Evolutionary conservation across 2,329 filamentous ascomycete species (phyloP), one percentile per base, ranked within the genome.

Genomic region (Microcyclosporella mali): DNA sequence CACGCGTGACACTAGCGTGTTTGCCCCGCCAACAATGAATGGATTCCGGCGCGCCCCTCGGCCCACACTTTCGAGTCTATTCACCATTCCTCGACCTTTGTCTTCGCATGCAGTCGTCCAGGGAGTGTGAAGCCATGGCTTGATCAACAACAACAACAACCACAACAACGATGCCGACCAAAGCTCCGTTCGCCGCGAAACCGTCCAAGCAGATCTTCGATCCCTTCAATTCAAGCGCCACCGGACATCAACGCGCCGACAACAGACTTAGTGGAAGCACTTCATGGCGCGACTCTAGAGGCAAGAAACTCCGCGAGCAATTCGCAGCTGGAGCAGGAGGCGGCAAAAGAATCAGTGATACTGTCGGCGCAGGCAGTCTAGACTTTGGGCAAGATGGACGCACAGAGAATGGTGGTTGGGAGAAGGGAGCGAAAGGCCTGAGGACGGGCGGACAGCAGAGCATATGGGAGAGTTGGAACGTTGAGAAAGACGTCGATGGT

Each of bases 191-290:
- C 21, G 57, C 55, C n/a, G 57, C 57, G 17, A 58, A 58, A 38
- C 56, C 57, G 2, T 49, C 43, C 25, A 55, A 49, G 28, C 40
- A 47, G 30, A 57, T 58, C 33, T 59, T 58, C 48, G 57, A 59
- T 37, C 82, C 95, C 66, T 95, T 90, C 89, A 95, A 90, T 62
- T 94, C 88, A 57, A 90, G 87, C 49, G 88, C 95, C 66, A 87
- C 80, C 57, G 82, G 78, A 59, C 87, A 95, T 62, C 88, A 94
- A 65, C 75, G 80, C 31, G 79, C 85, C 32, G 84, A 90, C 46
- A 81, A 79, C 46, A 67, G 70, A 3, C 72, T 83, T 1, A 76
- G 78, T 2, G 75, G 76, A 17, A 75, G 72, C 54, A 80, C 70
- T 51, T 74, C 78, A 59, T 94, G 88, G 87, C 80, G 85, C 17